Evolutionary conservation across 2,329 filamentous ascomycete species (phyloP).

Genomic region (Clarireedia monteithiana): DNA sequence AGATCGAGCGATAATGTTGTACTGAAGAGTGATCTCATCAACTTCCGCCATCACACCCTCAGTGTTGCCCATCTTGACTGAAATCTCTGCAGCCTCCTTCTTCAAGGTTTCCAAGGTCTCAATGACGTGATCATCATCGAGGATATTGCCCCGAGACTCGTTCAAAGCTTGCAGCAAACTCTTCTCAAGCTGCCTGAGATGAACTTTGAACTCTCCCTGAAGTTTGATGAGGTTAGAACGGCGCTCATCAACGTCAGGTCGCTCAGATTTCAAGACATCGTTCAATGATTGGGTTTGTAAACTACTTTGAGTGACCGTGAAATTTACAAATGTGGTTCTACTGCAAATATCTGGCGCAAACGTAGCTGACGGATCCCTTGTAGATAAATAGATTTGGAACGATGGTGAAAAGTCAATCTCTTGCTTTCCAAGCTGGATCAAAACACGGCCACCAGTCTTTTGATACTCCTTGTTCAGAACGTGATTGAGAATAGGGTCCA

Average conservation of each 20-base stretch:
- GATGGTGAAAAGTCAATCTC: conserved; percentile 98
- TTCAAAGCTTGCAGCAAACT: conserved; percentile 90
- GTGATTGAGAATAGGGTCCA: conserved; percentile 96
- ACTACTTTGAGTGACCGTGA: conserved; percentile 97
- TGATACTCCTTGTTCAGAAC: conserved; percentile 99
- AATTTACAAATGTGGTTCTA: conserved; percentile 98
- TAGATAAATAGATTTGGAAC: conserved; percentile 92
- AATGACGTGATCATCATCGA: conserved; percentile 97
- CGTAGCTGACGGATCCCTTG: conserved; percentile 87
- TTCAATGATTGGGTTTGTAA: conserved; percentile 96
- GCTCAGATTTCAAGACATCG: conserved; percentile 93
- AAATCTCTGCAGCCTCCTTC: conserved; percentile 94
- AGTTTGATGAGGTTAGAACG: conserved; percentile 97
- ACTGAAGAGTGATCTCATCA: conserved; percentile 89
- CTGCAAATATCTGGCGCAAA: conserved; percentile 97
- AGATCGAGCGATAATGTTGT: conserved; percentile 84
- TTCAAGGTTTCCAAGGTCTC: conserved; percentile 96
- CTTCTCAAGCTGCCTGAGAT: conserved; percentile 91
- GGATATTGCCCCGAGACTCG: conserved; percentile 93
- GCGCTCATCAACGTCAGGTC: conserved; percentile 93
- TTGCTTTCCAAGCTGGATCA: conserved; percentile 97
- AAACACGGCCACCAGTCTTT: conserved; percentile 92
- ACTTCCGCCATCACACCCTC: conserved; percentile 98
- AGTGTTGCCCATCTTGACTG: conserved; percentile 90
- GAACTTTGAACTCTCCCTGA: conserved; percentile 98